Conservation (phyloP, 2,329 filamentous ascomycete genomes). For the Fusarium temperatum region DNA sequence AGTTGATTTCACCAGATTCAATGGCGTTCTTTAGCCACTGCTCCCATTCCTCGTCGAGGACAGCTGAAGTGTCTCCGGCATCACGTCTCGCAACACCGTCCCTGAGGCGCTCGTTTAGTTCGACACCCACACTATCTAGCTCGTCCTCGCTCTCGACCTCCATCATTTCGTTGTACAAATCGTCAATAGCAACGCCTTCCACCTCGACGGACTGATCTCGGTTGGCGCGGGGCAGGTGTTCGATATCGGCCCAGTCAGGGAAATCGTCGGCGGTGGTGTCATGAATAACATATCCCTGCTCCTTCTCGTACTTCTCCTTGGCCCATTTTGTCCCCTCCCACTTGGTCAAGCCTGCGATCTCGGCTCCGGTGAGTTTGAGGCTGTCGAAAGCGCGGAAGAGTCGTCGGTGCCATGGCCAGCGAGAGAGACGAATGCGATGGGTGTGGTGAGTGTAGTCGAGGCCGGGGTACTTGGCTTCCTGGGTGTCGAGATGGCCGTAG, state of each 20-base stretch:
- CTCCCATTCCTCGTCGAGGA: constrained; percentile 77
- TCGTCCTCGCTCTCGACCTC: constrained; percentile 64
- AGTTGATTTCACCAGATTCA: constrained; percentile 66
- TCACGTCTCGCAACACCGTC: constrained; percentile 71
- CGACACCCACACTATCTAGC: constrained; percentile 65
- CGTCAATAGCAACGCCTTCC: constrained; percentile 33
- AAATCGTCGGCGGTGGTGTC: constrained; percentile 79
- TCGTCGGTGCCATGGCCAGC: constrained; percentile 79
- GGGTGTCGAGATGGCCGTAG: constrained; percentile 81
- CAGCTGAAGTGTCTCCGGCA: constrained; percentile 65
- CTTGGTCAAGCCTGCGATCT: constrained; percentile 77
- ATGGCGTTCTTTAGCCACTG: constrained; percentile 77
- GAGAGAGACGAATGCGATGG: constrained; percentile 79
- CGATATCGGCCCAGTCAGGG: constrained; percentile 59
- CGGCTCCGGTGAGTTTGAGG: constrained; percentile 72
- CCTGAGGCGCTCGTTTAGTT: constrained; percentile 71
- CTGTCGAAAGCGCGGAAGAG: constrained; percentile 80
- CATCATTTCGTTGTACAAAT: constrained; percentile 47
- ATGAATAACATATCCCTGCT: constrained; percentile 73
- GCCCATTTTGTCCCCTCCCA: constrained; percentile 89
- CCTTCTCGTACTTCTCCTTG: constrained; percentile 79
- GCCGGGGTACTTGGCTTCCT: constrained; percentile 83
- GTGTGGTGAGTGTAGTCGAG: constrained; percentile 79
- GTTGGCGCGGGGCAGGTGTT: constrained; percentile 26
- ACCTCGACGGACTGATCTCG: constrained; percentile 20